Evolutionary conservation across 192 early-diverging fungal species (phyloP), one percentile per base, ranked within the genome.

Genomic region (Pilaira anomala): DNA sequence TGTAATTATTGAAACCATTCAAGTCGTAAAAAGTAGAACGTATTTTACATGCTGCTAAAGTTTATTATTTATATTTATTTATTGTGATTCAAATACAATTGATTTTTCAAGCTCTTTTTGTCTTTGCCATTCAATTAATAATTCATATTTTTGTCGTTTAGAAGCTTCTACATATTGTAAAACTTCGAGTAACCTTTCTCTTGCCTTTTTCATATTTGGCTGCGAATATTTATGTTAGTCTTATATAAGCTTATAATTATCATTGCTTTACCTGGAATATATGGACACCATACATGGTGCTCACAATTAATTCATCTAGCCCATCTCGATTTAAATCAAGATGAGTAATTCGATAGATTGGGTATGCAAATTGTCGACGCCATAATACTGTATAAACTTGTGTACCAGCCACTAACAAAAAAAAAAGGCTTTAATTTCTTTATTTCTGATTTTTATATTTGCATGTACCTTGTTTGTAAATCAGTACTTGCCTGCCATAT

Each of bases 401-500:
- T 36, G 49, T 67, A 3, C 56, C 60, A 6, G 48, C 55, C 22
- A 59, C 74, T 65, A 44, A 13, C 40, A 63, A 24, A 61, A 3
- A 29, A 13, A 16, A 18, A 21, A 55, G 30, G 21, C 46, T 48
- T 52, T n/a, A 24, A 25, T 42, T 16, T 26, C 19, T 50, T 24
- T 40, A 9, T 16, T n/a, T n/a, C n/a, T n/a, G n/a, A n/a, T n/a
- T 33, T n/a, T 2, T 19, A 14, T 7, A 49, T 52, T 11, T 22
- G n/a, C 7, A 16, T 19, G 13, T 60, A 79, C 77, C 64, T 67
- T 73, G 67, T 36, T 85, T 85, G 49, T 79, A 85, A 29, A 85
- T 78, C 52, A 85, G 60, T 24, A 85, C 62, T 59, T 85, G 80
- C 41, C 81, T 69, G 22, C 83, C 83, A 69, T 85, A 85, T 2